Evolutionary conservation across 2,329 filamentous ascomycete genomes (phyloP), one percentile per base, ranked within the genome.

Genomic region (Talaromyces funiculosus): DNA sequence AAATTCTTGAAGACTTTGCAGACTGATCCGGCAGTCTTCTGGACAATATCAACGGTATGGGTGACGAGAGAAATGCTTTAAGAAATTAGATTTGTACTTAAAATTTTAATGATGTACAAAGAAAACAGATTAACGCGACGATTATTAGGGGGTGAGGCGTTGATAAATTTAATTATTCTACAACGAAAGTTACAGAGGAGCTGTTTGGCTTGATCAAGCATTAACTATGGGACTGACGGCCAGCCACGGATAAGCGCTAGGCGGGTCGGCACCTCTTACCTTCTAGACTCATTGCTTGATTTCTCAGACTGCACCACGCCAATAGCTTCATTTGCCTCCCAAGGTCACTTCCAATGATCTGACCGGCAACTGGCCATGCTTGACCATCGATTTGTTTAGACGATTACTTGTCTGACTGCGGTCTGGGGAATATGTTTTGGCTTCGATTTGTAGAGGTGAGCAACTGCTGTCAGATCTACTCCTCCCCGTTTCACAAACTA

Each of bases 391-490:
- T 8, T 12, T 54, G 33, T 40, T 3, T 26, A 18, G 43, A 20
- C 31, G 31, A 22, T 24, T 57, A 26, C 42, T 62, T 67, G 35
- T 37, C 51, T 53, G 26, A n/a, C 33, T 37, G 38, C n/a, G n/a
- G n/a, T n/a, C n/a, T n/a, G 57, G 24, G n/a, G 24, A 38, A 24
- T 24, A 57, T 53, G 51, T 67, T 69, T 47, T 67, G 69, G 66
- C 62, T 75, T 40, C 69, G 68, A 33, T 62, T 68, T 51, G 60
- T 76, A 53, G 74, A 76, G 68, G 73, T 75, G 63, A 63, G 73
- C 66, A 26, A 53, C 40, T 42, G 20, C 20, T n/a, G 12, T 45
- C 3, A 24, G 22, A 45, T 24, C 3, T 16, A 24, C 22, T 16
- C 24, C 7, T 43, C 20, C 42, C 42, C 40, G 67, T 65, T 56